Evolutionary conservation across 306 rosid species (phyloP), one percentile per base, ranked within the genome.

Genomic region (Styphnolobium japonicum): DNA sequence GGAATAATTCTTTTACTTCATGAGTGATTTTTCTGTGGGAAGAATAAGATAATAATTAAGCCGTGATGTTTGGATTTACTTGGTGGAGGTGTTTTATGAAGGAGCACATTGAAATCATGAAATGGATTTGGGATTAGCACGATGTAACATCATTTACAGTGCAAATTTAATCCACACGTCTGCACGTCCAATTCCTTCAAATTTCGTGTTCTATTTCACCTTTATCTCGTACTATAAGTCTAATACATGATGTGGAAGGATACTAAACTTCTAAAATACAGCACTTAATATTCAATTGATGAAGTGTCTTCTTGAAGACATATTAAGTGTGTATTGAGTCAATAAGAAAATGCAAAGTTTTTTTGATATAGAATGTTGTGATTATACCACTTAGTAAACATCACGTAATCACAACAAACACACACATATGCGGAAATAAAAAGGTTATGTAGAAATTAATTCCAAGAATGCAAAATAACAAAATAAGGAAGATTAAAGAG

Each of bases 31-130:
- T 66, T 34, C 18, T 46, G 23, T 55, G 68, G 46, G 67, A 12
- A 43, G 36, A 42, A 42, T 74, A 25, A 55, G 71, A 68, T 66
- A 56, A 39, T 69, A 78, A 57, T 66, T 61, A 39, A 42, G 21
- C 4, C 43, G 57, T 37, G 74, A 52, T 73, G 87, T 58, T 33
- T 18, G 36, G 72, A 51, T 40, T 65, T 68, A 61, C 52, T 61
- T 80, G 78, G 76, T 75, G 65, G 65, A 46, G 29, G 40, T 43
- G 33, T 39, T 43, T 42, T 11, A 10, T 33, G 46, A 55, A 19
- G 63, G 69, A 71, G 40, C 19, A 55, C 48, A 66, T 21, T 66
- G 23, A 45, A 37, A n/a, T n/a, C n/a, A 46, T 31, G 48, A 14
- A 63, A 33, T 22, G 14, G 55, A 55, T 55, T 40, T 71, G 49